Base-by-base conservation (phyloP, 768 basidiomycete genomes). In the Kwoniella sp. region DNA sequence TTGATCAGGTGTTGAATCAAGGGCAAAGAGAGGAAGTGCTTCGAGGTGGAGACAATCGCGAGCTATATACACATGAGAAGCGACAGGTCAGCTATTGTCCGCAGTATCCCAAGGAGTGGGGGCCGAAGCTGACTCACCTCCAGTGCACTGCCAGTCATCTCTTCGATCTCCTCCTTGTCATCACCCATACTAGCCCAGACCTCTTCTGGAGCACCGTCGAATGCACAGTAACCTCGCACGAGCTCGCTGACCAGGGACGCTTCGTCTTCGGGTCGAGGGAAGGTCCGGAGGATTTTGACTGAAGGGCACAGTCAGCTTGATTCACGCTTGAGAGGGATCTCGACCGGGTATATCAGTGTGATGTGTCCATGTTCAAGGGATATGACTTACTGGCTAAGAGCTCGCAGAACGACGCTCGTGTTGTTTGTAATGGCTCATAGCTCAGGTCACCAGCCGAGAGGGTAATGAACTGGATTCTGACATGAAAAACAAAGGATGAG, bases 1-100 rank as follows among this genome's bases (percentile, higher is more conserved):
- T 88, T 88, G 36, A 97, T 86, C 26, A 96, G 88, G 58, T 87
- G 87, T 77, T 97, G 94, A 2, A 91, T 87, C 24, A 96, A 84
- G 0, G 91, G 87, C 0, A 88, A 86, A 1, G 91, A 85, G 12
- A 96, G 82, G 73, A 98, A 95, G 27, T 85, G 83, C 77, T 95
- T 97, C 3, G 92, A 85, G 56, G 87, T 83, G 0, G 91, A 92
- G 8, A 88, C 86, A 70, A 98, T 91, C 2, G 92, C 92, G 85
- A 96, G 88, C 90, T 93, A 73, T 17, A 49, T 24, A 9, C 1
- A 10, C 7, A 13, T 33, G 13, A 33, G 40, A 19, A 33, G 33
- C 33, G 21, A 1, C 17, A 12, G 17, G 30, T 60, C 26, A 63
- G 46, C 19, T 65, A 19, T 27, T 27, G 17, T 37, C 7, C 5